A percentile compares a stretch with the other conserved stretches of the same genome.
These are phyloP conservation scores for Lignosus rhinocerotis DNA, from an alignment of 1,284 basidiomycete species.

Conservation along the genomic window DNA sequence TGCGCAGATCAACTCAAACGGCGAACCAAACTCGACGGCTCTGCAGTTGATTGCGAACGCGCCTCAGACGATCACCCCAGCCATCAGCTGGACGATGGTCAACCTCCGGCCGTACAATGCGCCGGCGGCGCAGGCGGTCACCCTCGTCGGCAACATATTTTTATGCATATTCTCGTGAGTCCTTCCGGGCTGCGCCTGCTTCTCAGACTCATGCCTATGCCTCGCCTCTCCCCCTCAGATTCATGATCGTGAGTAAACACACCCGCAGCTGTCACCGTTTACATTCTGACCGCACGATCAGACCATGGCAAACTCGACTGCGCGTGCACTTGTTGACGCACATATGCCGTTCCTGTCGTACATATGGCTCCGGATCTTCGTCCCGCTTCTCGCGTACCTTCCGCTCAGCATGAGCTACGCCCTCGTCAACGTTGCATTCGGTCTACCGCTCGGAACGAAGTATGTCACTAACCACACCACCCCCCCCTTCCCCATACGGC, in stretches of 20 bases:
- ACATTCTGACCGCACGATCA: conserved; percentile 25
- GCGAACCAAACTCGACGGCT: conserved; percentile 41
- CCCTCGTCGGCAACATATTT: conserved; percentile 53
- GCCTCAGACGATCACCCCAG: conserved; percentile 45
- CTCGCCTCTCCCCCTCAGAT: conserved; percentile 5
- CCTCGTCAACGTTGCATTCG: conserved; percentile 48
- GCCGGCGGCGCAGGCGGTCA: conserved; percentile 51
- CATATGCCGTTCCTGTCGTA: conserved; percentile 42
- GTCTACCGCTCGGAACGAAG: conserved; percentile 38
- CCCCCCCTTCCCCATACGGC: too few relatives aligned
- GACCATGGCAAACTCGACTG: conserved; percentile 45
- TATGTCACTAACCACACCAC: conserved; percentile 23
- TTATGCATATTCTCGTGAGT: conserved; percentile 45
- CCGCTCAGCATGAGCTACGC: conserved; percentile 44
- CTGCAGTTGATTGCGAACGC: conserved; percentile 42
- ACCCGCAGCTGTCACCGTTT: conserved; percentile 37
- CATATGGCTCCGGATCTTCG: conserved; percentile 39
- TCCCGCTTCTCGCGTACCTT: conserved; percentile 42
- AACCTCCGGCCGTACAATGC: conserved; percentile 52
- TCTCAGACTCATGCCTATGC: background rate
- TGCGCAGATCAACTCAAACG: conserved; percentile 31
- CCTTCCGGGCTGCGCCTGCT: background rate
- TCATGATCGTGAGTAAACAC: conserved; percentile 23
- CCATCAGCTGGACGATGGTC: conserved; percentile 37
- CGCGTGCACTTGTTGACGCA: conserved; percentile 43